Evolutionary conservation across 257 asterid genomes (phyloP), one percentile per base, ranked within the genome.

Genomic region (Penstemon newberryi): DNA sequence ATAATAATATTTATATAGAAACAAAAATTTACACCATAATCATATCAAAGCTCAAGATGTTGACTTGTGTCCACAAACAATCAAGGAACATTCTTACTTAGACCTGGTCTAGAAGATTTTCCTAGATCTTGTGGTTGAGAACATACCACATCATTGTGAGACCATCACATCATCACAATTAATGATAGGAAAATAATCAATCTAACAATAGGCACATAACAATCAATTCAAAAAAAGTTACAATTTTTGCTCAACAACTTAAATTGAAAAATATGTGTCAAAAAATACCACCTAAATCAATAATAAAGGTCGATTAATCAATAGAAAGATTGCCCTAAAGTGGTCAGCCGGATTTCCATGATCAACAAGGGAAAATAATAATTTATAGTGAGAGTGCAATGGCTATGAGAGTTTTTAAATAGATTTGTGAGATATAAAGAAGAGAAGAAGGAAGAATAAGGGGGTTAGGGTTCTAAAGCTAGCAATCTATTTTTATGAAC

Each of bases 331-430:
- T 15, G 69, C 68, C 18, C 76, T 7, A 60, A 71, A 67, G 25
- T 60, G 52, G 81, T 63, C 76, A 72, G 73, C 77, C 75, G 76
- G 74, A 73, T 61, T 69, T 73, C 46, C 44, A 73, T 58, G 75
- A 15, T 15, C 41, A 49, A 53, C 60, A 42, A 72, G 47, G 71
- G 58, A 39, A 47, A n/a, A 5, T 1, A 5, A n/a, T 40, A 60
- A 73, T 42, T 33, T 25, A 63, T 44, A 46, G 71, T 51, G 64
- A 15, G 79, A 65, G 63, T 15, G 18, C 18, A 15, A 15, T 15
- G 18, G 18, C 18, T 15, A 15, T 15, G 18, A 15, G 18, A 15
- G 18, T 15, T 15, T 15, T 15, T 15, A 15, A 15, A 15, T 15
- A 25, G 33, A 25, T 25, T 25, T 2, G 33, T 25, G 2, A 1